Evolutionary conservation across 129 eudicot genomes (phyloP).

Genomic region (Centaurea solstitialis): DNA sequence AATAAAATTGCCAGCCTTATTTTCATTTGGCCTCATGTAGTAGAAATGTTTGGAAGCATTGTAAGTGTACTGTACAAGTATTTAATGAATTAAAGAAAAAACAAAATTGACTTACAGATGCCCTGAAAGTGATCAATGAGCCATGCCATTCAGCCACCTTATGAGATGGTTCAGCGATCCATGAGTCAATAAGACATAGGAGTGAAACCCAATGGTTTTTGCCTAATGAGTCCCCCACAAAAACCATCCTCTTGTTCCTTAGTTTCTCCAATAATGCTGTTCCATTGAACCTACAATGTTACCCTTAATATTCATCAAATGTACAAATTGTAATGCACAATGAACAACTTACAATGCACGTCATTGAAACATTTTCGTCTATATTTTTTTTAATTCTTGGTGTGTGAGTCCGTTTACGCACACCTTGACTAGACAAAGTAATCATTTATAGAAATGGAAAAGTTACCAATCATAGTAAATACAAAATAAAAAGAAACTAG

Average conservation of each 20-base stretch:
- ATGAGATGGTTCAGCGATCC: constrained; percentile 37
- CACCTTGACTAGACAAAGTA: no score
- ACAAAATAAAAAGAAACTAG: no score
- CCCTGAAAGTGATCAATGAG: constrained; percentile 56
- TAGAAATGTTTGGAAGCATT: background rate
- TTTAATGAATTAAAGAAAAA: background rate
- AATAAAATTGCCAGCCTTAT: no score
- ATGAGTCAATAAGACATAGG: constrained; percentile 52
- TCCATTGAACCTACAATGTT: constrained; percentile 68
- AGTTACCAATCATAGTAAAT: no score
- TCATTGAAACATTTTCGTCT: no score
- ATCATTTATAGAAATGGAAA: no score
- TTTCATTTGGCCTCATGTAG: no score
- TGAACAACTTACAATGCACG: background rate
- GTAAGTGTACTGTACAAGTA: background rate
- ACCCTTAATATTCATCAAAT: background rate
- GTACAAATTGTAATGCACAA: constrained; percentile 16
- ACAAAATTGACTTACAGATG: constrained; percentile 40
- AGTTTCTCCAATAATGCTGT: constrained; percentile 59
- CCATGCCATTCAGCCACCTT: constrained; percentile 46
- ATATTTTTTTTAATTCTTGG: no score
- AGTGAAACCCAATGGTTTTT: constrained; percentile 73
- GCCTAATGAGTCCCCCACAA: constrained; percentile 74
- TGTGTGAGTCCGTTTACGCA: no score
- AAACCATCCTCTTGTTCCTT: constrained; percentile 60